phyloP scores from a whole-genome alignment of 129 eudicot genomes.

The Escallonia herrerae region DNA sequence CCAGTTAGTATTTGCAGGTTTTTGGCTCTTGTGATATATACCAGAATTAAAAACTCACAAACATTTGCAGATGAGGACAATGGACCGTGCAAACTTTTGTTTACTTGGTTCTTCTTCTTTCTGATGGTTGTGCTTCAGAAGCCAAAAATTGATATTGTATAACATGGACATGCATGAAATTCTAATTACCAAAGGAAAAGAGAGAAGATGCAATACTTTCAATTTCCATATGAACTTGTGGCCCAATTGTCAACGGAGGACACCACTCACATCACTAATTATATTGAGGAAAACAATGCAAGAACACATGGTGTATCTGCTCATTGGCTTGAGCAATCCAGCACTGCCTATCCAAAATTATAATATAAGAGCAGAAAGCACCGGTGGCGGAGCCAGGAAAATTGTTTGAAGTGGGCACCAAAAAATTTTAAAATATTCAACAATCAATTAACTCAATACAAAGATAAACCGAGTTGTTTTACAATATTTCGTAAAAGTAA shows the following conservation, averaged over 20 bases:
- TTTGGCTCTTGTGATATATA: not conserved
- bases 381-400: too few relatives aligned
- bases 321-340: slow-evolving; percentile 2
- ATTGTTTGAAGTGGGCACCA: too few relatives aligned
- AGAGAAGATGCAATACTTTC: not conserved
- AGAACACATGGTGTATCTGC: slow-evolving; percentile 30
- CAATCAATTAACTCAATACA: too few relatives aligned
- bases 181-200: not conserved
- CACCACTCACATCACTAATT: slow-evolving; percentile 24
- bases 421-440: too few relatives aligned
- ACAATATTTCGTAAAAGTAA: too few relatives aligned
- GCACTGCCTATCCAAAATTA: slow-evolving; percentile 9
- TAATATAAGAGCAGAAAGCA: not conserved
- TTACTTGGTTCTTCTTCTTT: not conserved
- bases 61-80: not conserved
- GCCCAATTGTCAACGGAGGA: slow-evolving; percentile 31
- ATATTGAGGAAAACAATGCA: slow-evolving; percentile 51
- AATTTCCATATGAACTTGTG: not conserved
- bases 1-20: not conserved
- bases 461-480: too few relatives aligned
- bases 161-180: not conserved
- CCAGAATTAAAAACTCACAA: not conserved
- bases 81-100: not conserved
- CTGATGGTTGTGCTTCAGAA: not conserved
- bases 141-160: not conserved